Base-by-base conservation (phyloP, 2,329 filamentous ascomycete genomes). In the Exophiala viscosa region DNA sequence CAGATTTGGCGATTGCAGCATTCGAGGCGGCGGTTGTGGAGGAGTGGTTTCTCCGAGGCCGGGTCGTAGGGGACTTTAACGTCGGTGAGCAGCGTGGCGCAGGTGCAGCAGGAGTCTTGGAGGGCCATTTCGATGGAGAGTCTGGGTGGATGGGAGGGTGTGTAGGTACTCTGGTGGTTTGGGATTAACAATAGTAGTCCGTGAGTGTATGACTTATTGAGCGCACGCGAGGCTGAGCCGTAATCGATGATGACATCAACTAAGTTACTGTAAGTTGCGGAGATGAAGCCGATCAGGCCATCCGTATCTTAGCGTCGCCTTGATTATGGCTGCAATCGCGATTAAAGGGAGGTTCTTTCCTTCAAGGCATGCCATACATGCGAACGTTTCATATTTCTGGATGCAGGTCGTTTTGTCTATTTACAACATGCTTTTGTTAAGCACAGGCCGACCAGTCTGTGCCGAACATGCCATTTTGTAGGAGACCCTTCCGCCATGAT, bases 1-100 rank as follows among this genome's bases (percentile, higher is more conserved):
- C 88, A 93, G 64, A 92, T 87, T 35, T 83, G 74, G 48, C 88
- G 79, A 40, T 73, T 74, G 67, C 88, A 92, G 68, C 88, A 92
- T 32, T 78, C 76, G 28, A 90, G 74, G 55, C 77, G 73, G 46
- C 86, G 80, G 64, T 85, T 79, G 43, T 77, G 73, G 20, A 79
- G 75, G 2, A 80, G 70, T 11, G 80, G 76, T 65, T 86, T 88
- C 71, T 86, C 84, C 35, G 74, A 76, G 63, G 77, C 76, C 53
- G 77, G 75, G 59, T 78, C 71, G 62, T 76, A 76, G 23, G 75
- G 72, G 32, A 76, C 73, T 46, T 78, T 74, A 28, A 80, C 74
- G 3, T 78, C 73, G 39, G 77, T 74, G 20, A 90, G 77, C 20
- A 84, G 70, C 18, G 74, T 75, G 28, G 86, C 83, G 69, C 86